Evolutionary conservation across 441 rosid genomes (phyloP).

Genomic region (Macaranga tanarius): DNA sequence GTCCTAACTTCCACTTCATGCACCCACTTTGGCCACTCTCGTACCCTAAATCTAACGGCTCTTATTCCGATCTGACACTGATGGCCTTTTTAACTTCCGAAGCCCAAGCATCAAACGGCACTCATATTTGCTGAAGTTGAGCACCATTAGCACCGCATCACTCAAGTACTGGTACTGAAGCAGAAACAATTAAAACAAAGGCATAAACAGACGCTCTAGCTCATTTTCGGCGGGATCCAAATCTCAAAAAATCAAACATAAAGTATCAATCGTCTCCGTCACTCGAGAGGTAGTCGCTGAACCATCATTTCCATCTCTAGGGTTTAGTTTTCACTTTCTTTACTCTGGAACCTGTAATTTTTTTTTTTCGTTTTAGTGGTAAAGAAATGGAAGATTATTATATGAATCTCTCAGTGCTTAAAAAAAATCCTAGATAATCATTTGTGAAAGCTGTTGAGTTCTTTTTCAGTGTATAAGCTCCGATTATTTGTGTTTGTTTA

Average conservation of each 20-base stretch:
- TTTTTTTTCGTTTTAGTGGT: background rate
- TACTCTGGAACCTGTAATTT: background rate
- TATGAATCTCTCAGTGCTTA: background rate
- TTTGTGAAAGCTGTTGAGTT: background rate
- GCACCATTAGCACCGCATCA: background rate
- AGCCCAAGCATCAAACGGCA: too few relatives aligned
- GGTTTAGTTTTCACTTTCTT: conserved; percentile 8
- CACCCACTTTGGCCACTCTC: background rate
- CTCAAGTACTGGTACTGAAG: background rate
- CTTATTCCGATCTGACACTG: background rate
- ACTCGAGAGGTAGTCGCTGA: background rate
- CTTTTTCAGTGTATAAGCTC: background rate
- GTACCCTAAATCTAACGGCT: background rate
- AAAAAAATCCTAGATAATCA: background rate
- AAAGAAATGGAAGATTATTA: background rate
- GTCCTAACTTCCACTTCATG: background rate
- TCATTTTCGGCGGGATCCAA: conserved; percentile 23
- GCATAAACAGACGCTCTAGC: conserved; percentile 7
- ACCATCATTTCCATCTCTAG: background rate
- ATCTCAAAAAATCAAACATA: background rate
- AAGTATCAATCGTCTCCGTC: background rate
- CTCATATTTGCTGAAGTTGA: background rate
- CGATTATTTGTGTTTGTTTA: background rate
- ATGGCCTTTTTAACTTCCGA: background rate
- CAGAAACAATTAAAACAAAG: background rate